Conservation (phyloP, 257 asterid species). For the Rhazya stricta region DNA sequence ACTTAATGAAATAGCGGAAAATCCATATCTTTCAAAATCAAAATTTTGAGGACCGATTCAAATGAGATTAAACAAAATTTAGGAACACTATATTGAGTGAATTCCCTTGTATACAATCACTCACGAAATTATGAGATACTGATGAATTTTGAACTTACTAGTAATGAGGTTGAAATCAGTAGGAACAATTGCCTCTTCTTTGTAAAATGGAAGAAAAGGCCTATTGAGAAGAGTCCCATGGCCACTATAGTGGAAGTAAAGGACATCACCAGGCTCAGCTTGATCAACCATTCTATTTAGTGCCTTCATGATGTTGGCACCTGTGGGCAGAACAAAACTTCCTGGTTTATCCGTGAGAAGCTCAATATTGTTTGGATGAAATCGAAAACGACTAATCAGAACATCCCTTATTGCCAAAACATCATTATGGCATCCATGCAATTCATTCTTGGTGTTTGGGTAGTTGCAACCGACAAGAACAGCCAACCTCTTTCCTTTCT, state of each 20-base stretch:
- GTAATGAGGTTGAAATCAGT: constrained; percentile 73
- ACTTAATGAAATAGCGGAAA: too few species aligned
- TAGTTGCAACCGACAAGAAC: constrained; percentile 89
- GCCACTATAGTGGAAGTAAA: constrained; percentile 75
- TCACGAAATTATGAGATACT: too few species aligned
- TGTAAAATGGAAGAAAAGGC: constrained; percentile 22
- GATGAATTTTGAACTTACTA: constrained; percentile 32
- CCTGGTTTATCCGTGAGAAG: constrained; percentile 57
- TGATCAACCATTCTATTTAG: constrained; percentile 47
- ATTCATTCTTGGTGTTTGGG: constrained; percentile 52
- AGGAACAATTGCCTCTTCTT: constrained; percentile 77
- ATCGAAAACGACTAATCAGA: constrained; percentile 50
- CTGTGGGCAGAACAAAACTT: constrained; percentile 52
- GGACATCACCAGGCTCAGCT: constrained; percentile 49
- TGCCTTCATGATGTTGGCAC: constrained; percentile 63
- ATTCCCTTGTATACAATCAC: too few species aligned
- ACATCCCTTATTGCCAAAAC: constrained; percentile 53
- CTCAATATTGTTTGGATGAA: constrained; percentile 31
- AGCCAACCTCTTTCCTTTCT: constrained; percentile 49
- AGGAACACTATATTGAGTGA: neutral
- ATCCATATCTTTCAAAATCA: neutral
- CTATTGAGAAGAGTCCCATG: constrained; percentile 51
- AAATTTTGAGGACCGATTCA: neutral
- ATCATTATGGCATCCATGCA: constrained; percentile 75
- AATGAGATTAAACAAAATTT: neutral